Base-by-base conservation (phyloP, 108 stramenopile species). In the Cyclostephanos invisitatus region DNA sequence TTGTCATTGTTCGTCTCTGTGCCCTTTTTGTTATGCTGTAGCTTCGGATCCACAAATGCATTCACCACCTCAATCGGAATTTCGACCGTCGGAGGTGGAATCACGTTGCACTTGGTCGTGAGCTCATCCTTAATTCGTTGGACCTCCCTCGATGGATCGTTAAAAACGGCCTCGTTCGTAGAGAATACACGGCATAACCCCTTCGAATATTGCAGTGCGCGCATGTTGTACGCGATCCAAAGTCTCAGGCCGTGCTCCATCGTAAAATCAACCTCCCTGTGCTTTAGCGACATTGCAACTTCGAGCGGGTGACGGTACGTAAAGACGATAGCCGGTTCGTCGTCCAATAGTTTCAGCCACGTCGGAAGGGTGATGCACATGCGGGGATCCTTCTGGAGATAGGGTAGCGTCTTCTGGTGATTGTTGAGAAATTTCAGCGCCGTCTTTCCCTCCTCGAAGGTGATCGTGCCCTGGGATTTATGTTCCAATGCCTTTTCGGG, bases 281-380 rank as follows among this genome's bases (percentile, higher is more conserved):
- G 87, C 20, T 92, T 74, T 51, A 97, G 70, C 2, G 93, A 95
- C 80, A 86, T 81, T n/a, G 96, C 96, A 1, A 97, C 96, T 64
- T 97, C 96, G 10, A 97, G 68, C 9, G 96, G 96, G 87, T 95
- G 89, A 17, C 96, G 90, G 62, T 97, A 97, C 1, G 96, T 97
- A 69, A 95, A 97, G 5, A 97, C 67, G 22, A 94, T 67, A 0
- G 96, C 94, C 12, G 96, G 96, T 53, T 89, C 80, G 22, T 70
- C 81, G 36, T 93, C 86, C 62, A 97, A 61, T 15, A 94, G 70
- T 21, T 84, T 76, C 42, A 94, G 58, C 96, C 96, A 97, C 10
- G 91, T 89, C 40, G 84, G 85, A 10, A 95, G 66, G 14, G 92
- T 89, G 65, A 97, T 92, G 76, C 94, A 95, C 91, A 95, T 90